Evolutionary conservation across 1,284 basidiomycete species (phyloP).

Genomic region (Rhizoctonia solani): DNA sequence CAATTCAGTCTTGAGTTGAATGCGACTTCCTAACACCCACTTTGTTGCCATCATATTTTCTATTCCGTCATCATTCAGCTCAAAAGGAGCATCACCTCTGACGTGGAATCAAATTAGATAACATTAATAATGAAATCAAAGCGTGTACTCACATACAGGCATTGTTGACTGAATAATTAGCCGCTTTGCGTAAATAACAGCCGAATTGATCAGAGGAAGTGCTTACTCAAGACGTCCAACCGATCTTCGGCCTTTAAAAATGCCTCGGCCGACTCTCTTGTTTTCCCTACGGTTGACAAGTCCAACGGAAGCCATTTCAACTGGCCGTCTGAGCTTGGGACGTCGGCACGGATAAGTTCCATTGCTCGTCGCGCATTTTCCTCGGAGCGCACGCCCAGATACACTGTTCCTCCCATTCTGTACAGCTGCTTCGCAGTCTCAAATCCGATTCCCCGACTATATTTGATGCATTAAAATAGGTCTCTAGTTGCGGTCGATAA

Average conservation of each 20-base stretch:
- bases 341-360: slow-evolving; percentile 46
- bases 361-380: slow-evolving; percentile 50
- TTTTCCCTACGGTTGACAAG: slow-evolving; percentile 49
- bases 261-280: slow-evolving; percentile 52
- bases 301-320: slow-evolving; percentile 55
- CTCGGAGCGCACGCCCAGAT: slow-evolving; percentile 51
- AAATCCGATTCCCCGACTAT: slow-evolving; percentile 53
- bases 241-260: slow-evolving; percentile 55
- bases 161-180: slow-evolving; percentile 63
- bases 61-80: slow-evolving; percentile 44
- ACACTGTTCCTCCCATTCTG: slow-evolving; percentile 52
- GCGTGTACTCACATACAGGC: slow-evolving; percentile 56
- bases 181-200: no score
- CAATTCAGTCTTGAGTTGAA: background rate
- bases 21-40: no score
- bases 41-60: slow-evolving; percentile 52
- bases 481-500: background rate
- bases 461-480: background rate
- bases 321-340: slow-evolving; percentile 47
- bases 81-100: slow-evolving; percentile 42
- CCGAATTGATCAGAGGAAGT: no score
- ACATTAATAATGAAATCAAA: no score
- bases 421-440: slow-evolving; percentile 49
- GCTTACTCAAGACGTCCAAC: slow-evolving; percentile 59
- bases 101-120: slow-evolving; percentile 1